A percentile compares a stretch with the other conserved stretches of the same genome.
These are phyloP conservation scores for Cladosporium sp. DNA, from an alignment of 2,329 filamentous ascomycete species.

Conservation along the genomic window DNA sequence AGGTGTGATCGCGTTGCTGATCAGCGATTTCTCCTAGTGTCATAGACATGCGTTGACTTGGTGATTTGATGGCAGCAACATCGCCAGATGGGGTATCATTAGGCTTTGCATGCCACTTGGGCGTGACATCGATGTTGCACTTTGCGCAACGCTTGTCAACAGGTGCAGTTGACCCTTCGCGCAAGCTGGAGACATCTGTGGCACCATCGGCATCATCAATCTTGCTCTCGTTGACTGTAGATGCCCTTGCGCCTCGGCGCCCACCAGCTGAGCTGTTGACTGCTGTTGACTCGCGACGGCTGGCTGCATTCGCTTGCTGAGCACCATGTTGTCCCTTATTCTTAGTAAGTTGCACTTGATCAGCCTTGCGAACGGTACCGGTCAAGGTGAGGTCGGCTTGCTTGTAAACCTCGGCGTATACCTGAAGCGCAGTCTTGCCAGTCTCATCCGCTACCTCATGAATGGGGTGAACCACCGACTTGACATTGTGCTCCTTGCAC, in stretches of 20 bases:
- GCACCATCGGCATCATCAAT: constrained; percentile 24
- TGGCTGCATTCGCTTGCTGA: constrained; percentile 23
- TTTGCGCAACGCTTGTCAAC: constrained; percentile 37
- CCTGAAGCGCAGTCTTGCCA: constrained; percentile 75
- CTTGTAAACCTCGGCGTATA: constrained; percentile 86
- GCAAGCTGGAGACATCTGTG: constrained; percentile 23
- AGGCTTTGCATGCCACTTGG: constrained; percentile 46
- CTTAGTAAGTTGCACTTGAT: constrained; percentile 63
- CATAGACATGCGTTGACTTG: constrained; percentile 19
- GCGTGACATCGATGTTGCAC: constrained; percentile 62
- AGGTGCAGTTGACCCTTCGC: constrained; percentile 21
- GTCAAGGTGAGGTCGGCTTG: constrained; percentile 88
- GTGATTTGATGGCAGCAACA: not conserved
- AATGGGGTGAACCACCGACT: constrained; percentile 71
- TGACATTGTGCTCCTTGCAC: constrained; percentile 79
- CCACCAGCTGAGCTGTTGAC: constrained; percentile 28
- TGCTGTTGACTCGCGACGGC: constrained; percentile 38
- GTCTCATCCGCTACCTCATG: constrained; percentile 66
- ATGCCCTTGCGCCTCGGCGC: constrained; percentile 30
- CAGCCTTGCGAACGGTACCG: constrained; percentile 89
- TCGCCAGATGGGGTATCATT: not conserved
- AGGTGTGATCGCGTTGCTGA: constrained; percentile 7
- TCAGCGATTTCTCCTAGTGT: constrained; percentile 24
- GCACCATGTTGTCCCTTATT: constrained; percentile 36
- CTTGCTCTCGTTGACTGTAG: constrained; percentile 26